Conservation (phyloP, 768 basidiomycete genomes). For the Thelephora ganbajun region DNA sequence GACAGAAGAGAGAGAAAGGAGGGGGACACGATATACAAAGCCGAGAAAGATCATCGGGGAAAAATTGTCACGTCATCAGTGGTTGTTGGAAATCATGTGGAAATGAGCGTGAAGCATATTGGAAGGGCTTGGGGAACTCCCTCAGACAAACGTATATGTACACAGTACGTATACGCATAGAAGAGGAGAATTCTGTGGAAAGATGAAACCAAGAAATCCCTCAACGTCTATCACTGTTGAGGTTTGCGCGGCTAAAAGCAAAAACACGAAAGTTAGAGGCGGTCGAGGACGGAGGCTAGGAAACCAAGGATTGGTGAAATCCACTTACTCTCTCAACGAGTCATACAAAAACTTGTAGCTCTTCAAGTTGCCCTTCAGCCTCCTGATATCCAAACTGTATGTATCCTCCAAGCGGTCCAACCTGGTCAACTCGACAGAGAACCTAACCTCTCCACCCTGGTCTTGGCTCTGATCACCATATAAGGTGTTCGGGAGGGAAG, state of each 20-base stretch:
- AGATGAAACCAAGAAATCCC: too few species aligned
- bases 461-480: conserved; percentile 79
- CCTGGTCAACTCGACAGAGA: conserved; percentile 87
- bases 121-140: too few species aligned
- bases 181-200: too few species aligned
- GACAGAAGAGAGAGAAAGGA: too few species aligned
- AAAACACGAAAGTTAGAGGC: too few species aligned
- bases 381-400: conserved; percentile 82
- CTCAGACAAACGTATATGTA: too few species aligned
- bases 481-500: conserved; percentile 31
- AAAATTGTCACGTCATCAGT: too few species aligned
- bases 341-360: conserved; percentile 91
- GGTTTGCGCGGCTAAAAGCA: conserved; percentile 20
- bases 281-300: background rate
- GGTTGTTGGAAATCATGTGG: too few species aligned
- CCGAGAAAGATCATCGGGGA: too few species aligned
- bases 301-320: background rate
- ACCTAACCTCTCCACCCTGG: conserved; percentile 90
- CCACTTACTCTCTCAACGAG: conserved; percentile 67
- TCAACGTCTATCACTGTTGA: conserved; percentile 2
- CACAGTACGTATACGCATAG: too few species aligned
- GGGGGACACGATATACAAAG: too few species aligned
- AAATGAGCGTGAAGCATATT: too few species aligned
- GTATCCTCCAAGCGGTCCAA: conserved; percentile 84
- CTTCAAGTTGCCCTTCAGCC: conserved; percentile 84